Evolutionary conservation across 148 eudicot species (phyloP).

Genomic region (Camellia sinensis): DNA sequence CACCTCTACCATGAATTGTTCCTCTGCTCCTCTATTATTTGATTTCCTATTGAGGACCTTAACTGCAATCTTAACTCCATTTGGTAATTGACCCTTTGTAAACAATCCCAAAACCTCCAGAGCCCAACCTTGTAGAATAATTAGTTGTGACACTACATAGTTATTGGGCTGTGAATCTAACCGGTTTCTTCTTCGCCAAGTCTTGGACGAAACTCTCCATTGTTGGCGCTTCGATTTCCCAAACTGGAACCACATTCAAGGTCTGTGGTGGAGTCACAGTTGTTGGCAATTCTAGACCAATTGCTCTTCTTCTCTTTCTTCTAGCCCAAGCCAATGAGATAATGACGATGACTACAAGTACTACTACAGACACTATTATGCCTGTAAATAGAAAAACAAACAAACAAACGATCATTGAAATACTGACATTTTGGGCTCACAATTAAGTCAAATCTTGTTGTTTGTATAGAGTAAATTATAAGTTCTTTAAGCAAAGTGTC

Average conservation of each 20-base stretch:
- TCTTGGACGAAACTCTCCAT: slow-evolving; percentile 4
- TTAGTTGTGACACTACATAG: background rate
- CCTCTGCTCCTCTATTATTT: slow-evolving; percentile 9
- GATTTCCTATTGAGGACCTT: slow-evolving; percentile 22
- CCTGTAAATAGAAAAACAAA: background rate
- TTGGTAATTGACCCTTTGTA: slow-evolving; percentile 28
- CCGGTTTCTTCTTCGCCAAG: background rate
- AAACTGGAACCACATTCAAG: background rate
- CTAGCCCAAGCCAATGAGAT: background rate
- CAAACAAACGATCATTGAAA: no score
- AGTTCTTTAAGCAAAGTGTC: no score
- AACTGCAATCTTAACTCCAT: slow-evolving; percentile 19
- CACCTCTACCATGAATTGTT: slow-evolving; percentile 21
- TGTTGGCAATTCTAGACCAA: no score
- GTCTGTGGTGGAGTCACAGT: background rate
- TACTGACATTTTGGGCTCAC: no score
- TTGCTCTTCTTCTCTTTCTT: background rate
- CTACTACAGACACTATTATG: background rate
- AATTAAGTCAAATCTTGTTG: no score
- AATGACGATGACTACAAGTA: background rate
- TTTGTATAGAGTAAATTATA: no score
- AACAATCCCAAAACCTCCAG: slow-evolving; percentile 27
- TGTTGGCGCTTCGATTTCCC: background rate
- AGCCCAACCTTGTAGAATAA: slow-evolving; percentile 11
- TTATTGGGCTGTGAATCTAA: background rate